Percentiles rank a stretch among this genome's conserved stretches.
Evolutionary conservation across 495 filamentous ascomycete genomes (phyloP).

Genomic region (Bathelium albidoporum): DNA sequence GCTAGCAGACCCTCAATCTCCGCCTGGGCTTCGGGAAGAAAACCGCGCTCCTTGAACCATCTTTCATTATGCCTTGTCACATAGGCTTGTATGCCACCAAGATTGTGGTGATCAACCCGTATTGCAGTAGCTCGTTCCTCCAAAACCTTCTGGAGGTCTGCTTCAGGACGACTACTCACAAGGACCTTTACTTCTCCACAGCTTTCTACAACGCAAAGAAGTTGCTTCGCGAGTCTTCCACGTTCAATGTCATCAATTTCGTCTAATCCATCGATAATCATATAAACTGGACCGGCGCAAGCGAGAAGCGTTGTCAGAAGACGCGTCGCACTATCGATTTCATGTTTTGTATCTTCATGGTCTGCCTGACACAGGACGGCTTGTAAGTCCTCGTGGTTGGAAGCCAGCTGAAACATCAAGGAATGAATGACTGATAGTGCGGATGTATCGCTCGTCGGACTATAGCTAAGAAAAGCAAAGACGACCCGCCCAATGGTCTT

Average conservation of each 20-base stretch:
- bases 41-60: too few relatives aligned
- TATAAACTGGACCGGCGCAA: background rate
- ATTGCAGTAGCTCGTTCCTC: too few relatives aligned
- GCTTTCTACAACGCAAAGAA: background rate
- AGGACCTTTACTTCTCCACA: background rate
- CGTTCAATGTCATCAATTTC: background rate
- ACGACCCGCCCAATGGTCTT: background rate
- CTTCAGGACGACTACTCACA: conserved; percentile 21
- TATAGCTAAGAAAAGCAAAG: conserved; percentile 14
- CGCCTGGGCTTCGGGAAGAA: too few relatives aligned
- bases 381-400: background rate
- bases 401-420: conserved; percentile 12
- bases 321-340: background rate
- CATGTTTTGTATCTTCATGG: background rate
- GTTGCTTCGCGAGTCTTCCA: too few relatives aligned
- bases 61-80: too few relatives aligned
- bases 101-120: too few relatives aligned
- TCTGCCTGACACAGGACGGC: background rate
- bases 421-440: conserved; percentile 8
- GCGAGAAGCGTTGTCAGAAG: background rate
- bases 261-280: conserved; percentile 11
- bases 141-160: too few relatives aligned
- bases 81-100: too few relatives aligned
- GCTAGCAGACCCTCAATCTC: conserved; percentile 18
- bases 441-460: background rate